Conservation (phyloP, 768 basidiomycete species). For the Suillus cothurnatus region DNA sequence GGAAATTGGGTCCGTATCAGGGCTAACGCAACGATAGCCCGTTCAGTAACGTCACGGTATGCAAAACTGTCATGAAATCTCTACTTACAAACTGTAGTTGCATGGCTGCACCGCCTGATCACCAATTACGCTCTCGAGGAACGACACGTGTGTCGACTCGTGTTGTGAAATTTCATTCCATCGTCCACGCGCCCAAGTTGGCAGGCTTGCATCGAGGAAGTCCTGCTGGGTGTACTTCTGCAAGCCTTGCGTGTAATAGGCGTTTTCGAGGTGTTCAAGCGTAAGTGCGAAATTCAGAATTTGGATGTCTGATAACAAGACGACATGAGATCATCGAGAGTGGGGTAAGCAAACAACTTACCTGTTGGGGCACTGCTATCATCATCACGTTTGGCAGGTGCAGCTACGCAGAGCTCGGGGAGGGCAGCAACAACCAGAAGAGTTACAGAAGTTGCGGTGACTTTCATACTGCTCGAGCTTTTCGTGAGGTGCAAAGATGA, state of each 20-base stretch:
- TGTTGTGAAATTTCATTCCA: conserved; percentile 41
- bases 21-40: conserved; percentile 25
- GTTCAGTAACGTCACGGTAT: background rate
- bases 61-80: background rate
- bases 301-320: conserved; percentile 19
- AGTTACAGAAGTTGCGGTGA: background rate
- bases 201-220: conserved; percentile 40
- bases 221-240: conserved; percentile 38
- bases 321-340: background rate
- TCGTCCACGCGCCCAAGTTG: conserved; percentile 39
- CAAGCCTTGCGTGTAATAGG: conserved; percentile 36
- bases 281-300: conserved; percentile 38
- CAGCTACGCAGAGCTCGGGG: background rate
- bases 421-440: conserved; percentile 4
- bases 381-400: conserved; percentile 4
- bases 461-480: conserved; percentile 5
- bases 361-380: conserved; percentile 7
- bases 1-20: conserved; percentile 42
- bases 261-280: conserved; percentile 40
- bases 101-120: conserved; percentile 15
- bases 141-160: conserved; percentile 46
- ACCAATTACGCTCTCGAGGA: conserved; percentile 29
- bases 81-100: conserved; percentile 14
- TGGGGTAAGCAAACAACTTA: background rate
- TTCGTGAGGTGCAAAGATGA: background rate